phyloP scores from a whole-genome alignment of 805 yeast species.

The Pichia heedii region DNA sequence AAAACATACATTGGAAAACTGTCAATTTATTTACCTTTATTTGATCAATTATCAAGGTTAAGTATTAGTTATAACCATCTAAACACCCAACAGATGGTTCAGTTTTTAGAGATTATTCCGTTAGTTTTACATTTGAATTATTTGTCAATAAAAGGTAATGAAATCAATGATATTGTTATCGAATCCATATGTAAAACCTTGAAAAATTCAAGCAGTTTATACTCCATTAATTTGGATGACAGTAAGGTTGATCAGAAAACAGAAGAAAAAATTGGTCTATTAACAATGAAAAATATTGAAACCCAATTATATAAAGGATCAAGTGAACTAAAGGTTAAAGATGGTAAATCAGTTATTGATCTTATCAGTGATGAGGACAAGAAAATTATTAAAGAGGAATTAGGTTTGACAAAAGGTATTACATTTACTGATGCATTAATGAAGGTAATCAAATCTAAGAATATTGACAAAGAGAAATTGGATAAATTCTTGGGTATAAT shows the following conservation, averaged over 20 bases:
- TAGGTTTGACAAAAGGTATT: conserved; percentile 6
- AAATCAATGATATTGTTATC: conserved; percentile 48
- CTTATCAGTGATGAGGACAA: conserved; percentile 12
- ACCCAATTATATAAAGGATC: conserved; percentile 27
- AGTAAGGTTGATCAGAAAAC: conserved; percentile 51
- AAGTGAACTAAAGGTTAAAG: conserved; percentile 2
- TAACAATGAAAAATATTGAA: conserved; percentile 79
- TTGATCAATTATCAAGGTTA: conserved; percentile 52
- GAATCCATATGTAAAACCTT: conserved; percentile 63
- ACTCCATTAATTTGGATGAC: conserved; percentile 60
- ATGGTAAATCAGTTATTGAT: conserved; percentile 6
- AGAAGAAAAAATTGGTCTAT: conserved; percentile 65
- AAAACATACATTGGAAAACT: conserved; percentile 52
- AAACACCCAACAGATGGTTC: conserved; percentile 43
- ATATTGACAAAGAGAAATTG: conserved; percentile 13
- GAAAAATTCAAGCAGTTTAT: conserved; percentile 54
- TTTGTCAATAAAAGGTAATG: conserved; percentile 60
- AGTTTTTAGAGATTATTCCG: conserved; percentile 60
- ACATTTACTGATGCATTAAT: conserved; percentile 18
- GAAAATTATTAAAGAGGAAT: conserved; percentile 3
- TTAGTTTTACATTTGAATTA: conserved; percentile 59
- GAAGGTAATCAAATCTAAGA: conserved; percentile 14
- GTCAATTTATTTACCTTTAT: conserved; percentile 57
- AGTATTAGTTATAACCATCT: conserved; percentile 66
- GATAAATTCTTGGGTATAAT: conserved; percentile 32